Evolutionary conservation across 202 grass and related monocot genomes (phyloP).

Genomic region (Brachypodium distachyon): DNA sequence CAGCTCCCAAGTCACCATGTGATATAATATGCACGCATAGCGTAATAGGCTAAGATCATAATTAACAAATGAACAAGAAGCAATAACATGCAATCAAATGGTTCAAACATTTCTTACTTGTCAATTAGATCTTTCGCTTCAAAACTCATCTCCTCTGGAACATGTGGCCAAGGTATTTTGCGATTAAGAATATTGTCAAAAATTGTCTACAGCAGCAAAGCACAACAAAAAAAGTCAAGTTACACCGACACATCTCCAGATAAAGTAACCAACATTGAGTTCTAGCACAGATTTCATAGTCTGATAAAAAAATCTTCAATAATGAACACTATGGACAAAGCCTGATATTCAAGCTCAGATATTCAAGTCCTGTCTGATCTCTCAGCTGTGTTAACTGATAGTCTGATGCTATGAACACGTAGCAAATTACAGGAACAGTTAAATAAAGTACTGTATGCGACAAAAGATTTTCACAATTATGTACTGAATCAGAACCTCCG

Average conservation of each 20-base stretch:
- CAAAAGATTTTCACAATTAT: background rate
- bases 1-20: background rate
- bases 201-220: constrained; percentile 78
- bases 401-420: background rate
- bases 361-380: background rate
- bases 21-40: background rate
- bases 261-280: constrained; percentile 19
- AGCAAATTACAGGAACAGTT: background rate
- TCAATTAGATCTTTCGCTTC: constrained; percentile 93
- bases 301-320: background rate
- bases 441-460: background rate
- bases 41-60: background rate
- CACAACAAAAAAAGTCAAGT: constrained; percentile 22
- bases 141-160: constrained; percentile 87
- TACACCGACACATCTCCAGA: constrained; percentile 1
- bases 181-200: constrained; percentile 99
- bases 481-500: background rate
- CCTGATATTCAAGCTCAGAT: background rate
- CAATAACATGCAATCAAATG: constrained; percentile 9
- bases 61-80: constrained; percentile 16
- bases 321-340: constrained; percentile 5
- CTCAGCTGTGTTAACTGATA: background rate
- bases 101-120: constrained; percentile 58
- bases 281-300: background rate
- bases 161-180: constrained; percentile 96